Evolutionary conservation across 805 yeast species (phyloP).

Genomic region (Ascoidea asiatica): DNA sequence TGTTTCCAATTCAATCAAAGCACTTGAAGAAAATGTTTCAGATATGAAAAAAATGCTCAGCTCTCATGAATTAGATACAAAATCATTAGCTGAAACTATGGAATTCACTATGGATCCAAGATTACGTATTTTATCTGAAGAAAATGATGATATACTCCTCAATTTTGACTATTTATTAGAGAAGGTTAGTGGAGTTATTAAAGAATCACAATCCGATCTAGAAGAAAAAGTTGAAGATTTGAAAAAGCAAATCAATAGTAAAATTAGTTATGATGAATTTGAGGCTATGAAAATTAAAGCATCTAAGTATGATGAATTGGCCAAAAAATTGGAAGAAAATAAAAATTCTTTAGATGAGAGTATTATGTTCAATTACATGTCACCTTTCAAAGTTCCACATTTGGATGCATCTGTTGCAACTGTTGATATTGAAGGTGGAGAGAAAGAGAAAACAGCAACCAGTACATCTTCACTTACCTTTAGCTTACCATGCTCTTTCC

Average conservation of each 20-base stretch:
- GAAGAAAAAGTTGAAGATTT: not conserved
- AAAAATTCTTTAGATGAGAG: not conserved
- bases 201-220: not conserved
- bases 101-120: not conserved
- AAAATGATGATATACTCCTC: no score
- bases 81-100: not conserved
- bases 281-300: not conserved
- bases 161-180: no score
- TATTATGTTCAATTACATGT: no score
- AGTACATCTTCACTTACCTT: no score
- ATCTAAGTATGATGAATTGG: not conserved
- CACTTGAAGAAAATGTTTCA: not conserved
- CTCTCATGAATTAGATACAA: not conserved
- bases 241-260: not conserved
- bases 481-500: no score
- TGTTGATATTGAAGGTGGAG: not conserved
- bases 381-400: no score
- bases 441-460: not conserved
- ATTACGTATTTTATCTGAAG: not conserved
- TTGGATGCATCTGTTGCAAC: not conserved
- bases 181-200: not conserved
- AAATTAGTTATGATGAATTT: not conserved
- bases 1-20: not conserved
- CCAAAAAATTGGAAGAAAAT: not conserved
- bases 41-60: no score